Percentiles rank a stretch among this genome's conserved stretches.
Conservation (phyloP, 2,329 filamentous ascomycete species). For the Paracoccidioides lutzii region DNA sequence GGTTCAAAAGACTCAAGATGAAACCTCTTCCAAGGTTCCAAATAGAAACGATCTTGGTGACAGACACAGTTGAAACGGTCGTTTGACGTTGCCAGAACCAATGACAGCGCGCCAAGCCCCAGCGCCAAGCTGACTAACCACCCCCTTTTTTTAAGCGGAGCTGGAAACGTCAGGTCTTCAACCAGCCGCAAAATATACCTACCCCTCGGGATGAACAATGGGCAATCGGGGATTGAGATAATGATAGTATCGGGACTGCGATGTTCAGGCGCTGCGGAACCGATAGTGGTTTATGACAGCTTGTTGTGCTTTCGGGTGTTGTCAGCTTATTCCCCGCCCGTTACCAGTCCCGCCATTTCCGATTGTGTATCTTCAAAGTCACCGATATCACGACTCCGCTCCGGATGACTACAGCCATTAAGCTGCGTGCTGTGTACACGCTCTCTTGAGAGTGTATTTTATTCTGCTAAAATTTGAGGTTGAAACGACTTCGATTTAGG, state of each 20-base stretch:
- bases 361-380: no score
- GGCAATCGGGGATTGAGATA: background rate
- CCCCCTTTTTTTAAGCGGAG: background rate
- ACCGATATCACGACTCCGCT: background rate
- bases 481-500: background rate
- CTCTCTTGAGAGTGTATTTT: background rate
- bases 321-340: background rate
- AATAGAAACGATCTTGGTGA: conserved; percentile 2
- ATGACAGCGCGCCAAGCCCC: background rate
- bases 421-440: background rate
- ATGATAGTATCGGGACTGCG: background rate
- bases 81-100: background rate
- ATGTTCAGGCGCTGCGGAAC: background rate
- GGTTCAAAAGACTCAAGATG: background rate
- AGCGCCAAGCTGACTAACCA: background rate
- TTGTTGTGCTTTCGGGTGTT: background rate
- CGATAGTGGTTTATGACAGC: background rate
- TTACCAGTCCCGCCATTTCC: background rate
- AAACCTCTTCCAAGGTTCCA: background rate
- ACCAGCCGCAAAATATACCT: background rate
- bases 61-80: background rate
- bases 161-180: background rate
- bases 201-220: background rate
- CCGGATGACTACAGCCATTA: background rate
- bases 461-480: background rate